Conservation (phyloP, 208 protist genomes). For the Trichomonas vaginalis region DNA sequence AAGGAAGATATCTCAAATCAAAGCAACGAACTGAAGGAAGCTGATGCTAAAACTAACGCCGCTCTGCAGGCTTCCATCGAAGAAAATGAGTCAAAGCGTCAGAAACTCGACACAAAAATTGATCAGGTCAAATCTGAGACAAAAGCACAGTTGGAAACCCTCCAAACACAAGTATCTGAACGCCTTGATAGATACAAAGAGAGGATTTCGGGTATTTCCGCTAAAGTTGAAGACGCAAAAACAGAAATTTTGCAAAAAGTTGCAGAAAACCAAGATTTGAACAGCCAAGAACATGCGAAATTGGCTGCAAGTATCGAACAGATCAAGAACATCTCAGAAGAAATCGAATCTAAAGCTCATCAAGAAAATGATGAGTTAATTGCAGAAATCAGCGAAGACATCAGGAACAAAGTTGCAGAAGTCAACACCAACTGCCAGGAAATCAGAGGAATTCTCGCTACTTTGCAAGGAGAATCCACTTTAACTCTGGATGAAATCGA, state of each 20-base stretch:
- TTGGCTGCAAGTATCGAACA: background rate
- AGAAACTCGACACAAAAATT: background rate
- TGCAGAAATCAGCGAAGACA: background rate
- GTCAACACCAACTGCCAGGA: background rate
- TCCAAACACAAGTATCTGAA: background rate
- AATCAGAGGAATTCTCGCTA: background rate
- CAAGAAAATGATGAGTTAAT: background rate
- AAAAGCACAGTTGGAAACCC: background rate
- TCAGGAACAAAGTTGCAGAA: background rate
- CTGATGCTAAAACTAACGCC: background rate
- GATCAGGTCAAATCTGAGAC: background rate
- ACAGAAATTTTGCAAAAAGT: background rate
- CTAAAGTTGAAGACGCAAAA: background rate
- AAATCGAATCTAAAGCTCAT: background rate
- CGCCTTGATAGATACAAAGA: background rate
- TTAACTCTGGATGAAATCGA: background rate
- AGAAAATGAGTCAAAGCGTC: background rate
- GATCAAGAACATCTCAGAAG: background rate
- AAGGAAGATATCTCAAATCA: background rate
- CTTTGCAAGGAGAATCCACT: background rate
- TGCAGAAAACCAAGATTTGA: background rate
- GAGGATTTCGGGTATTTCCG: background rate
- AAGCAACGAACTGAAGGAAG: background rate
- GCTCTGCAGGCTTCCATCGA: background rate
- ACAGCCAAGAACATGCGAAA: background rate